phyloP scores from a whole-genome alignment of 2,329 filamentous ascomycete genomes.

The Fusarium newnesense region DNA sequence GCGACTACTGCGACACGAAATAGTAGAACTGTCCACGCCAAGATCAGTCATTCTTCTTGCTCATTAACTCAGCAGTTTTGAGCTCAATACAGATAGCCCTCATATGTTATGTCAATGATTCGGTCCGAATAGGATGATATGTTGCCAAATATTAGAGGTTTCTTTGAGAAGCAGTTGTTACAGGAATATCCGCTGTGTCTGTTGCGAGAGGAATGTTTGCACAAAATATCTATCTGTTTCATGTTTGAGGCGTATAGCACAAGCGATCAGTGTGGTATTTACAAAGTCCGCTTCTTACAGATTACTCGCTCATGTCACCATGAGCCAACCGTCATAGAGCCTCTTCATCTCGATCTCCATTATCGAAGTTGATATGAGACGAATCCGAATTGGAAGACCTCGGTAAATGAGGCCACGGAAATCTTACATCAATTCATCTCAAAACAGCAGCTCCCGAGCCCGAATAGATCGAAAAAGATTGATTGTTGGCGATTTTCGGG shows the following conservation, averaged over 20 bases:
- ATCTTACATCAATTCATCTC: neutral
- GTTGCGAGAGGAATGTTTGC: neutral
- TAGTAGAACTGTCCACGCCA: neutral
- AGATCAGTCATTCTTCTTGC: too few species aligned
- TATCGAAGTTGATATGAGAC: fast-evolving
- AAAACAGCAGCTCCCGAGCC: neutral
- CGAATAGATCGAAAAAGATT: fast-evolving
- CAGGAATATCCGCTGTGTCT: fast-evolving
- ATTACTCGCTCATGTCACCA: too few species aligned
- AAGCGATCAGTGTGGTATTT: fast-evolving
- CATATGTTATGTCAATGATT: fast-evolving
- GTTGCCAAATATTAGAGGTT: neutral
- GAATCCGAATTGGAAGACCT: neutral
- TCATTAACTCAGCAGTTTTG: neutral
- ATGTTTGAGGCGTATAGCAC: fast-evolving
- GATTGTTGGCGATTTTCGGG: neutral
- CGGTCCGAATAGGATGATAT: fast-evolving
- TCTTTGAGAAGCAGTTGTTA: neutral
- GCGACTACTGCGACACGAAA: too few species aligned
- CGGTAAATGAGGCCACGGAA: neutral
- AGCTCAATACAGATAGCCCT: fast-evolving
- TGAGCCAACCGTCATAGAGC: neutral
- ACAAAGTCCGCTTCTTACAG: too few species aligned
- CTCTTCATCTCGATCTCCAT: neutral
- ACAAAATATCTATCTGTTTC: fast-evolving